Evolutionary conservation across 2,329 filamentous ascomycete species (phyloP).

Genomic region (Fusarium verticillioides): DNA sequence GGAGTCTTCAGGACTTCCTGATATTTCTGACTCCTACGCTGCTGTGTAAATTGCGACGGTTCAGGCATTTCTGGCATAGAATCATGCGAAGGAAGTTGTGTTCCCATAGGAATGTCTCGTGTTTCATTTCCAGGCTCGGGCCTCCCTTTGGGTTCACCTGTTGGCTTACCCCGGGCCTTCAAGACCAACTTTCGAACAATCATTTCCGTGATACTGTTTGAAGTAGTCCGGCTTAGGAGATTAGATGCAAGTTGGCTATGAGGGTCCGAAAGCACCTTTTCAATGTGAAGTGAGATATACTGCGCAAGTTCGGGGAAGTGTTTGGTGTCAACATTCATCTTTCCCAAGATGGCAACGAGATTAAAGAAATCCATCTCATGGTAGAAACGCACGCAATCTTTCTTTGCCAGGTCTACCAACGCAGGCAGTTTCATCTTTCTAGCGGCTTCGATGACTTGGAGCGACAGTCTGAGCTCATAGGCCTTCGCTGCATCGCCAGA

Average conservation of each 20-base stretch:
- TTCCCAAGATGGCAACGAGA: not conserved
- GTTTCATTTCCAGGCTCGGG: no score
- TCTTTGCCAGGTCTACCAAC: not conserved
- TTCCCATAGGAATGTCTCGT: no score
- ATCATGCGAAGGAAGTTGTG: rapidly evolving
- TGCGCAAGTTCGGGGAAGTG: not conserved
- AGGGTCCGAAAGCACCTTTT: not conserved
- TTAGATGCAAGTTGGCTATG: no score
- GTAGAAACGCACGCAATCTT: not conserved
- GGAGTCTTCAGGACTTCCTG: not conserved
- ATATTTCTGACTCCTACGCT: not conserved
- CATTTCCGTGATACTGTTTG: not conserved
- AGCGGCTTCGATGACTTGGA: not conserved
- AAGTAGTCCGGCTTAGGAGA: not conserved
- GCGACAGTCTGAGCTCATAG: not conserved
- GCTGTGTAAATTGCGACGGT: rapidly evolving
- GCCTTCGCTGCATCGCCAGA: not conserved
- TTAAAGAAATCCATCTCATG: not conserved
- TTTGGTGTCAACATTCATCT: rapidly evolving
- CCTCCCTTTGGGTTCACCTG: not conserved
- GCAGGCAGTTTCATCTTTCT: not conserved
- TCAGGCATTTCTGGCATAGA: rapidly evolving
- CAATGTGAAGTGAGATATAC: not conserved
- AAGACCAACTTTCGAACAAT: not conserved
- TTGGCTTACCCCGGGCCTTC: rapidly evolving